Conservation (phyloP, 345 rosid species). For the Populus pruinosa region DNA sequence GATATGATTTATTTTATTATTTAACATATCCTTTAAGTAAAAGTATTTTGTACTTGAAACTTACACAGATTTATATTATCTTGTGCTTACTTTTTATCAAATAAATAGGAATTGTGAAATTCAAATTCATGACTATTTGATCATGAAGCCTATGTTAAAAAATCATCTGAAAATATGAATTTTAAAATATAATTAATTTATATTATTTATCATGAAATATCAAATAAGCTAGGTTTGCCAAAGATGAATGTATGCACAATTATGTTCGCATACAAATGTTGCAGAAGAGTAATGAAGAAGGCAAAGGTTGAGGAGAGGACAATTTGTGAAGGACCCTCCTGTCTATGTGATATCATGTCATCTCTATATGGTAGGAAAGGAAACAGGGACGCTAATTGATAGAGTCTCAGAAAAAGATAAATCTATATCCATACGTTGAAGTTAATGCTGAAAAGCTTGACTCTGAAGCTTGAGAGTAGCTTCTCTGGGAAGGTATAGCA, state of each 20-base stretch:
- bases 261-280: background rate
- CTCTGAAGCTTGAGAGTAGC: constrained; percentile 11
- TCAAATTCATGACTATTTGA: fast-evolving
- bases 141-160: too few species aligned
- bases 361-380: too few species aligned
- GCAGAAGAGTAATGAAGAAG: background rate
- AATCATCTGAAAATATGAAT: too few species aligned
- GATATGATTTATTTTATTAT: too few species aligned
- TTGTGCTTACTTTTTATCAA: too few species aligned
- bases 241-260: background rate
- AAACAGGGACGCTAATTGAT: background rate
- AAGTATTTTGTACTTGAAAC: too few species aligned
- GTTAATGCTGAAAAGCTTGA: background rate
- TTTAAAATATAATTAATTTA: too few species aligned
- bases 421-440: constrained; percentile 6
- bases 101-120: too few species aligned
- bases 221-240: too few species aligned
- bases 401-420: background rate
- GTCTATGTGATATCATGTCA: background rate
- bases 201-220: too few species aligned
- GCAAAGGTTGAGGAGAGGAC: background rate
- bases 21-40: fast-evolving
- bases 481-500: constrained; percentile 16
- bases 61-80: fast-evolving
- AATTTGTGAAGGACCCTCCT: background rate